Base-by-base conservation (phyloP, 176 grass and related monocot genomes). In the Elymus sibiricus region DNA sequence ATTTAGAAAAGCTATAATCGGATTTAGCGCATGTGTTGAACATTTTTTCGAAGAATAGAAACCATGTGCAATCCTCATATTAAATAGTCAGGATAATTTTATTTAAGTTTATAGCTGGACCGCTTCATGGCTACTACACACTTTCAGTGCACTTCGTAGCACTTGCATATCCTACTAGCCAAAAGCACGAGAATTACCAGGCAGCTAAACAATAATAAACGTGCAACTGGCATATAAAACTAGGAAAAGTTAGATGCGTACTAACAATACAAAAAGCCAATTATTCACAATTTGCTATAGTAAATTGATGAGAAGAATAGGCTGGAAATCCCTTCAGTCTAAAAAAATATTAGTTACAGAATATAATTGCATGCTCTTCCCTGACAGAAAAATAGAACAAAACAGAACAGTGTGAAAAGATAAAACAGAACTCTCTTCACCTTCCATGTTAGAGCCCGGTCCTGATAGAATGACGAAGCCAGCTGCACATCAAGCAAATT, bases 361-460 rank as follows among this genome's bases (percentile, higher is more conserved):
- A 42, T 43, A 38, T 0, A 72, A 25, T n/a, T 25, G 5, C 9
- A 43, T 43, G 11, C 35, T 39, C 69, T 72, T 71, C 11, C 38
- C 11, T 72, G 34, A 15, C 22, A 24, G 40, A 72, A 26, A n/a
- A 72, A 70, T 11, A 39, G 1, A 22, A 70, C 67, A 70, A 39
- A 70, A 39, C 34, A 1, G 34, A 70, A 38, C 9, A 70, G 1
- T 22, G 4, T 71, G 10, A 71, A 42, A 38, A 65, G 27, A 53
- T 42, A 55, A 86, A 82, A 55, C 0, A 73, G 11, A 88, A 64
- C 12, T 68, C 19, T 27, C 11, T 70, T 89, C 90, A 95, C 96
- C 93, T 86, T 91, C 95, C 96, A 90, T 92, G 94, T 91, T 85
- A 92, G 93, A 83, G 94, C 91, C 37, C 92, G 61, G 71, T 95